Evolutionary conservation across 192 early-diverging fungal species (phyloP).

Genomic region (Coemansia sp.): DNA sequence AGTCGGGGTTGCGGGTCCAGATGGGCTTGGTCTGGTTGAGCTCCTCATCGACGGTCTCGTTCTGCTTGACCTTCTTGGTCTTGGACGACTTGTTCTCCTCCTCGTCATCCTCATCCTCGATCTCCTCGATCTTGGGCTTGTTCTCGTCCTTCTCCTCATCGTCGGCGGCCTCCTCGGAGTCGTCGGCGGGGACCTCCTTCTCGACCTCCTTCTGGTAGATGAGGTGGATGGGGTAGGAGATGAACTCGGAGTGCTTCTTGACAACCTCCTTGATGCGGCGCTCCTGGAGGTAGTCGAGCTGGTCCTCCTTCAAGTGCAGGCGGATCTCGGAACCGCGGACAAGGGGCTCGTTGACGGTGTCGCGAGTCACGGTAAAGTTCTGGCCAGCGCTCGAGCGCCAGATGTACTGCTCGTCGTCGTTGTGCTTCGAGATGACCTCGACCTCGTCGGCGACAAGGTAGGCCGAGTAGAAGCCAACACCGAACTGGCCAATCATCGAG

Average conservation of each 20-base stretch:
- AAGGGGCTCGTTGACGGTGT: constrained; percentile 84
- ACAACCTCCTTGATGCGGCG: constrained; percentile 98
- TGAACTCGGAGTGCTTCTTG: constrained; percentile 99
- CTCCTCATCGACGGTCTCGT: constrained; percentile 72
- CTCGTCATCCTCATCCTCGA: constrained; percentile 65
- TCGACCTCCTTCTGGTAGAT: constrained; percentile 95
- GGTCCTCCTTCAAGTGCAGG: constrained; percentile 98
- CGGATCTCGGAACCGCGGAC: constrained; percentile 96
- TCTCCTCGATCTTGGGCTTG: constrained; percentile 71
- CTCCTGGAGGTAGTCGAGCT: constrained; percentile 97
- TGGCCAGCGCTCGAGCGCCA: constrained; percentile 93
- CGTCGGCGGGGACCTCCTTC: constrained; percentile 96
- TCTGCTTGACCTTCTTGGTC: constrained; percentile 67
- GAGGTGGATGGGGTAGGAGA: constrained; percentile 97
- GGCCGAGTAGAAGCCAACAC: constrained; percentile 99
- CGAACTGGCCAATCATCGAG: constrained; percentile 99
- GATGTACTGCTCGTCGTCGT: constrained; percentile 89
- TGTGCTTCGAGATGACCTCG: constrained; percentile 89
- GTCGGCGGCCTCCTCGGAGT: constrained; percentile 70
- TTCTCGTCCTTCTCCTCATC: constrained; percentile 70
- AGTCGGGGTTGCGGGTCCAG: constrained; percentile 99
- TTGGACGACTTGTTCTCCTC: constrained; percentile 75
- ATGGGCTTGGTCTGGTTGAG: constrained; percentile 99
- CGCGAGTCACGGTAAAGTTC: constrained; percentile 91
- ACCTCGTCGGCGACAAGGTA: constrained; percentile 99